Evolutionary conservation across 75 land plant genomes (phyloP).

Genomic region (Selaginella tamariscina): DNA sequence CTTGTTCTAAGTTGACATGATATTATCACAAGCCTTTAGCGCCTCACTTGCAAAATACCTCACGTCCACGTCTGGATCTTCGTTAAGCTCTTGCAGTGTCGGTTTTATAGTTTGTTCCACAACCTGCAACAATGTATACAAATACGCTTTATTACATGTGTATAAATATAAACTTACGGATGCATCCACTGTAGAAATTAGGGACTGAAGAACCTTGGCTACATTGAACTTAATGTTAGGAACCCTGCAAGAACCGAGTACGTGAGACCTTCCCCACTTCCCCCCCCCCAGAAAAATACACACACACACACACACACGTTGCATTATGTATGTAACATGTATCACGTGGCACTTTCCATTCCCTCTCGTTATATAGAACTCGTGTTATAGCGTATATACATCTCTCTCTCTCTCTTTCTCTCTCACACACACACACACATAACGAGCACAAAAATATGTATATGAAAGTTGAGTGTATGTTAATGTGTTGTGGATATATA

Average conservation of each 20-base stretch:
- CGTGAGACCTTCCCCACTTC: no score
- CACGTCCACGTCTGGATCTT: constrained; percentile 94
- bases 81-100: constrained; percentile 60
- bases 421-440: background rate
- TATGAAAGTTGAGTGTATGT: no score
- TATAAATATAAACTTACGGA: constrained; percentile 49
- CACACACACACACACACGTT: no score
- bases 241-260: constrained; percentile 78
- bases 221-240: constrained; percentile 98
- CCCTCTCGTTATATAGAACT: no score
- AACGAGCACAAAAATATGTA: no score
- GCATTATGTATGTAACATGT: no score
- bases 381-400: no score
- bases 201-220: constrained; percentile 83
- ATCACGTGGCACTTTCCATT: no score
- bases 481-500: background rate
- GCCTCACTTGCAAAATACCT: constrained; percentile 77
- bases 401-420: no score
- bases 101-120: constrained; percentile 71
- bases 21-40: constrained; percentile 58
- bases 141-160: no score
- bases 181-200: constrained; percentile 71
- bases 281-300: no score
- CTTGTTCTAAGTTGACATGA: constrained; percentile 34
- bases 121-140: constrained; percentile 35